These are phyloP conservation scores for Pterocarpus santalinus DNA, from an alignment of 306 rosid species.

Conservation along the genomic window DNA sequence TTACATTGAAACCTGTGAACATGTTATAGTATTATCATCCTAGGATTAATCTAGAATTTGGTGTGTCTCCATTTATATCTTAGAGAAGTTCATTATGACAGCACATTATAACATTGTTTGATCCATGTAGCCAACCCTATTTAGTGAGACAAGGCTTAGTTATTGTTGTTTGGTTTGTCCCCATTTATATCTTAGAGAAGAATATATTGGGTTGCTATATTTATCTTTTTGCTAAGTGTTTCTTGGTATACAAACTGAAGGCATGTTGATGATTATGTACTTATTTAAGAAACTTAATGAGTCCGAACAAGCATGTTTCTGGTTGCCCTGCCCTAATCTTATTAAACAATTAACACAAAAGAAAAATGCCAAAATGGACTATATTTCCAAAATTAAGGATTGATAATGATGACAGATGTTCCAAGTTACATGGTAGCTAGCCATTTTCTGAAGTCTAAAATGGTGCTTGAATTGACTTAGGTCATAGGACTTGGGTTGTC, in stretches of 20 bases:
- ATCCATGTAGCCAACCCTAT: neutral
- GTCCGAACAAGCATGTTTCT: neutral
- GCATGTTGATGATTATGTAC: neutral
- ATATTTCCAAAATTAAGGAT: neutral
- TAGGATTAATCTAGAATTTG: conserved; percentile 3
- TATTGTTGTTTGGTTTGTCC: neutral
- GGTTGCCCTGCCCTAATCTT: neutral
- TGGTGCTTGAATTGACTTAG: neutral
- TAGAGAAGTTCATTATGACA: neutral
- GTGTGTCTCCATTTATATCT: neutral
- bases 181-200: conserved; percentile 4
- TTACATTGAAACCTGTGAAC: neutral
- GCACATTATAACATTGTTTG: neutral
- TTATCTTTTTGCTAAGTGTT: neutral
- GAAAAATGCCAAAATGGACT: neutral
- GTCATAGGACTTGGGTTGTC: conserved; percentile 17
- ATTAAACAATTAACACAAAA: neutral
- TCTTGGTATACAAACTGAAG: conserved; percentile 4
- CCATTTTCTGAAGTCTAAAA: no score
- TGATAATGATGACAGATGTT: neutral
- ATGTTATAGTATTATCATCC: neutral
- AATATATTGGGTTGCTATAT: neutral
- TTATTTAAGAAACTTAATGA: neutral
- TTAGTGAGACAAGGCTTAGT: neutral
- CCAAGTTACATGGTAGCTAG: no score